Base-by-base conservation (phyloP, 164 flowering plant species). In the Macadamia tetraphylla region DNA sequence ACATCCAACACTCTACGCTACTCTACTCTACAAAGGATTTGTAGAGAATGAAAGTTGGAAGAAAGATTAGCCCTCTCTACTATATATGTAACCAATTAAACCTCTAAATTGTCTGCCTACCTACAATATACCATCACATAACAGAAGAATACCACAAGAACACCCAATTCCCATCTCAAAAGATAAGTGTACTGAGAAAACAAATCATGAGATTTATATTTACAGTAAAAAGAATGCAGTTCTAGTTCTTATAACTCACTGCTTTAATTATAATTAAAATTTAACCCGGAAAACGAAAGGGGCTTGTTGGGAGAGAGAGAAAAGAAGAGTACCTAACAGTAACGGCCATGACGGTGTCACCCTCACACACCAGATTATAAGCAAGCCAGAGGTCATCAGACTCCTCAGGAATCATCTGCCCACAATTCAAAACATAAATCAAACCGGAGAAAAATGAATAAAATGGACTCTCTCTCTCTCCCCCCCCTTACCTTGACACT, bases 311-410 rank as follows among this genome's bases (percentile, higher is more conserved):
- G 18, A 29, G 17, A 13, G 5, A 14, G 6, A 15, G 29, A 68
- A 51, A 51, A 59, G 14, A 61, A 14, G 58, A 10, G 48, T 70
- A 91, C 97, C 97, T 89, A 43, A 92, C 88, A 60, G 98, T 92
- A 58, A 75, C 81, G 58, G 96, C 83, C 62, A 80, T 49, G 23
- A 90, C 90, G 13, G 76, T 30, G 64, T 92, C 96, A 29, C 96
- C 95, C 35, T 72, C 78, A 58, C 86, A 79, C 1, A 92, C 77
- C 64, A 92, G 74, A 75, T 92, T 90, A 64, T 88, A 92, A 66
- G 79, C 86, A 74, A 74, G 71, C 98, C 98, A 92, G 9, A 90
- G 74, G 77, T 92, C 98, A 76, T 92, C 98, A 7, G 90, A 49
- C 75, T 92, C 96, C 14, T 86, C 87, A 6, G 98, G 91, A 55